Base-by-base conservation (phyloP, 2,329 filamentous ascomycete species). In the Leptographium procerum region DNA sequence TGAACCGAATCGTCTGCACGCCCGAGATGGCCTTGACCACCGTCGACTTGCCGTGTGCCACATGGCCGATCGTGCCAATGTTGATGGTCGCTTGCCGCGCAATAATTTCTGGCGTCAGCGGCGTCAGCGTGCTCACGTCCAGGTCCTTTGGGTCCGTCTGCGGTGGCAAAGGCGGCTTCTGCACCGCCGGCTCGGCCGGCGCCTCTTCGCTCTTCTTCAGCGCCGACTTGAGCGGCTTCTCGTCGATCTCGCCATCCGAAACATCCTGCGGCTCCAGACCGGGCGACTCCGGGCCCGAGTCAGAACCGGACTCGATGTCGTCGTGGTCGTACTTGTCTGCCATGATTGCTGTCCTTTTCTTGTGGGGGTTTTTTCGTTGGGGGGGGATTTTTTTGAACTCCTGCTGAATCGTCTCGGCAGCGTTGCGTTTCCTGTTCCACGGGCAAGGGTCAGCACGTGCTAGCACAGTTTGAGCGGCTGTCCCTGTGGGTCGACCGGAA, bases 21-120 rank as follows among this genome's bases (percentile, higher is more conserved):
- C 94, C 94, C 1, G 94, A 97, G 68, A 99, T 97, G 68, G 94
- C 94, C 82, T 99, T 99, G 68, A 99, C 94, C 55, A 99, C 94
- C 26, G 94, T 99, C 62, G 90, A 96, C 75, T 97, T 97, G 71
- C 92, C 92, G 87, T 97, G 92, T 70, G 94, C 94, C 80, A 97
- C 92, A 74, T 97, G 94, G 59, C 92, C 92, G 73, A 99, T 97
- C 62, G 94, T 96, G 64, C 92, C 94, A 68, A 97, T 96, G 77
- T 97, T 97, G 80, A 97, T 96, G 59, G 94, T 99, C 58, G 94
- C 94, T 81, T 99, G 94, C 69, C 94, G 84, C 62, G 91, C 90
- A 70, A 99, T 99, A 71, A 99, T 97, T 73, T 97, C 92, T 65
- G 91, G 91, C 19, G 92, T 95, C 67, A 96, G 79, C 59, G 94